Evolutionary conservation across 2,329 filamentous ascomycete genomes (phyloP), one percentile per base, ranked within the genome.

Genomic region (Colletotrichum musicola): DNA sequence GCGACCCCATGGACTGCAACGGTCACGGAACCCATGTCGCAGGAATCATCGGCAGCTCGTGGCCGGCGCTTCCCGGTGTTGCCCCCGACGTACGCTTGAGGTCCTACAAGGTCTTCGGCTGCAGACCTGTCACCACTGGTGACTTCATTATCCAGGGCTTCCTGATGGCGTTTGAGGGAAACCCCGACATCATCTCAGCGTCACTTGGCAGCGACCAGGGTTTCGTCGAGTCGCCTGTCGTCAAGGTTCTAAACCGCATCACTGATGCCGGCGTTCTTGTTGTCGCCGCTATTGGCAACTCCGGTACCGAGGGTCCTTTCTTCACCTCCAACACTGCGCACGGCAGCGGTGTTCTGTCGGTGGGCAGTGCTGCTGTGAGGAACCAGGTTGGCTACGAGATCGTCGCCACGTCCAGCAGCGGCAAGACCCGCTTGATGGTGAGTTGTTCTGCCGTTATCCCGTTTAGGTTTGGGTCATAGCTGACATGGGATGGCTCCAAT

Each of bases 71-170:
- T 67, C 77, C 77, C 46, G 82, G 81, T 40, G 81, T 79, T 22
- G 81, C 81, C 0, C 82, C 80, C 1, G 77, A 78, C 56, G 81
- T 79, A 5, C 79, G 76, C 7, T 71, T 84, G 6, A 80, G 79
- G 14, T 77, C 78, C 54, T 83, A 82, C 73, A 77, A 78, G 54
- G 78, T 81, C 13, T 77, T 80, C 79, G 13, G 77, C 72, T 6
- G 73, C 78, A 14, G 71, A 0, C 62, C 61, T 10, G 46, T 51
- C n/a, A 64, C 60, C 4, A 50, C 46, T 6, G 55, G 64, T 4
- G 70, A 71, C 13, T 57, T 70, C n/a, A 71, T 68, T 38, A 50
- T 49, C 3, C 53, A 61, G 20, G 71, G 61, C 1, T 69, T 72
- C 47, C 49, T 72, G 12, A 12, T 16, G 35, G 71, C 71, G 6